Conservation (phyloP, 163 green algal genomes). For the Scenedesmus sp. region DNA sequence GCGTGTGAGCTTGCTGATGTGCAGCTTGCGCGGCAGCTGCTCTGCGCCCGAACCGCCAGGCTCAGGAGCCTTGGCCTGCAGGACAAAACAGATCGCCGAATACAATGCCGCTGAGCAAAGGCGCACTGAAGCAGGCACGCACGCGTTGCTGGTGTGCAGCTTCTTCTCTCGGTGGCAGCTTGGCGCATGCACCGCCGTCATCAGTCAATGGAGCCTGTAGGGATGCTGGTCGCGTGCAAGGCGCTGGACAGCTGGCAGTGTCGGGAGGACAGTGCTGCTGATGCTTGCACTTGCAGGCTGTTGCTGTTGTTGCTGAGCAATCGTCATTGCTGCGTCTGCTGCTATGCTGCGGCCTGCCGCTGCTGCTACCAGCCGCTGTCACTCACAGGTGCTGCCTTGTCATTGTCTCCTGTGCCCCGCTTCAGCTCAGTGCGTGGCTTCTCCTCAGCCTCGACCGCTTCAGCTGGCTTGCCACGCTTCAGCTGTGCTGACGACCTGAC, state of each 20-base stretch:
- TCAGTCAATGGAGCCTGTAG: not conserved
- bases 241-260: too few relatives aligned
- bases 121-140: not conserved
- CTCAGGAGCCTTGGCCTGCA: not conserved
- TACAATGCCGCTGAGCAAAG: too few relatives aligned
- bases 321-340: not conserved
- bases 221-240: not conserved
- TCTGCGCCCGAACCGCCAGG: constrained; percentile 6
- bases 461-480: constrained; percentile 31
- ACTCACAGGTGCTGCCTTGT: not conserved
- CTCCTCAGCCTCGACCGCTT: constrained; percentile 3
- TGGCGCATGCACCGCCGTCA: not conserved
- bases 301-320: constrained; percentile 11
- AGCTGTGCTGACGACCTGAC: constrained; percentile 4
- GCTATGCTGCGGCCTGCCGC: not conserved
- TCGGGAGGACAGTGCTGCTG: too few relatives aligned
- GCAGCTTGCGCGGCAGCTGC: constrained; percentile 64
- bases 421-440: not conserved
- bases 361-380: not conserved
- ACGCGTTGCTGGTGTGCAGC: not conserved
- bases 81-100: not conserved
- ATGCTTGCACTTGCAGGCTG: too few relatives aligned
- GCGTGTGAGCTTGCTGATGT: constrained; percentile 86
- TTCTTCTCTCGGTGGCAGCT: not conserved
- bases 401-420: constrained; percentile 9